phyloP scores from a whole-genome alignment of 1,139 yeast species.

The Fermentozyma sake region DNA sequence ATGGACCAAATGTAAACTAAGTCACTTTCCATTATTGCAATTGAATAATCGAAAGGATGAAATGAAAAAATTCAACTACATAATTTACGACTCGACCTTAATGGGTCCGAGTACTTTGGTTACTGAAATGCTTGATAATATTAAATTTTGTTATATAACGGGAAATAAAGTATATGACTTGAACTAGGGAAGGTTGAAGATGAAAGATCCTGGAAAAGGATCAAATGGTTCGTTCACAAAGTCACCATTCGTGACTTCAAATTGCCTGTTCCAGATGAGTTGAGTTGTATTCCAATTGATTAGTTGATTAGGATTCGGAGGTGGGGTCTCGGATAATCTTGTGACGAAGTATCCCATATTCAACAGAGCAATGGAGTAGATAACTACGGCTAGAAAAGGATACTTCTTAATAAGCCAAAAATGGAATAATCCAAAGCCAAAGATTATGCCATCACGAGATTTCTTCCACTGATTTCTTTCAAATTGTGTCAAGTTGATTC shows the following conservation, averaged over 20 bases:
- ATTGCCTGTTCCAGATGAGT: conserved; percentile 25
- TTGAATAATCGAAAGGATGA: conserved; percentile 33
- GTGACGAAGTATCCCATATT: conserved; percentile 53
- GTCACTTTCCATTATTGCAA: conserved; percentile 35
- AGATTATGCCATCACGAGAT: conserved; percentile 53
- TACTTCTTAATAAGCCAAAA: conserved; percentile 34
- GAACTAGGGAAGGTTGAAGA: conserved; percentile 6
- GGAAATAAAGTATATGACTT: conserved; percentile 25
- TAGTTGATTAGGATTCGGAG: conserved; percentile 21
- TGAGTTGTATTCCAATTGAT: conserved; percentile 31
- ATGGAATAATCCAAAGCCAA: conserved; percentile 55
- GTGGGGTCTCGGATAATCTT: conserved; percentile 51
- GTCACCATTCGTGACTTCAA: conserved; percentile 11
- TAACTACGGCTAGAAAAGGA: conserved; percentile 45
- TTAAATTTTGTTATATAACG: conserved; percentile 29
- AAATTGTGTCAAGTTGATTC: conserved; percentile 41
- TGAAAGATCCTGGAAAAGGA: conserved; percentile 14
- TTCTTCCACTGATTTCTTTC: conserved; percentile 50
- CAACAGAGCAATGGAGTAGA: conserved; percentile 55
- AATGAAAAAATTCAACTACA: conserved; percentile 26
- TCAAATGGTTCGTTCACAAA: conserved; percentile 17
- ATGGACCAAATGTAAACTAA: conserved; percentile 37
- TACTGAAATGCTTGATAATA: conserved; percentile 12
- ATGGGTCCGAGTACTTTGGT: conserved; percentile 13
- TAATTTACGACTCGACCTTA: conserved; percentile 11